These are phyloP conservation scores for Sporothrix humicola DNA, from an alignment of 2,329 filamentous ascomycete species.

Conservation along the genomic window DNA sequence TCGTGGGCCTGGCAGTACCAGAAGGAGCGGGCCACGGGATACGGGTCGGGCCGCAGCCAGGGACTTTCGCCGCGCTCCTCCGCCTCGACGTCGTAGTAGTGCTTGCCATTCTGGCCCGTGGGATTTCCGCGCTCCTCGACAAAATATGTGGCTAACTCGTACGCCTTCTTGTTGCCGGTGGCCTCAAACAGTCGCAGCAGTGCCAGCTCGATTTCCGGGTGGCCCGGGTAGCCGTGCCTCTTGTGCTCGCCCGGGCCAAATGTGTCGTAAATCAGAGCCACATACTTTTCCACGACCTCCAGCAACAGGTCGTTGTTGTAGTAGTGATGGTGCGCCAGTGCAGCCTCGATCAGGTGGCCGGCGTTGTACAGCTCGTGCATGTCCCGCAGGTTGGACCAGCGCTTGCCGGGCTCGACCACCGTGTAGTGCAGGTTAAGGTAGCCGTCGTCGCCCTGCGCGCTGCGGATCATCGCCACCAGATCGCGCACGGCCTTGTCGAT, in stretches of 20 bases:
- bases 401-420: slow-evolving; percentile 11
- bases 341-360: slow-evolving; percentile 15
- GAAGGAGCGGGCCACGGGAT: background rate
- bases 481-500: slow-evolving; percentile 2
- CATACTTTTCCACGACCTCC: slow-evolving; percentile 8
- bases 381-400: slow-evolving; percentile 24
- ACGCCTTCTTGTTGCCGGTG: background rate
- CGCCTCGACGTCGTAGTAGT: slow-evolving; percentile 22
- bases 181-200: background rate
- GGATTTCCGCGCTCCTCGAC: slow-evolving; percentile 12
- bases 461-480: slow-evolving; percentile 18
- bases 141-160: background rate
- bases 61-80: slow-evolving; percentile 17
- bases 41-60: slow-evolving; percentile 19
- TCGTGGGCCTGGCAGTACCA: slow-evolving; percentile 23
- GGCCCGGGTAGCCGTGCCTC: slow-evolving; percentile 14
- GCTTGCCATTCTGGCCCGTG: background rate
- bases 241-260: slow-evolving; percentile 13
- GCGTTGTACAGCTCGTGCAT: slow-evolving; percentile 26
- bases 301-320: background rate
- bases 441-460: slow-evolving; percentile 12
- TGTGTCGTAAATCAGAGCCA: background rate
- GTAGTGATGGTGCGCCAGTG: background rate
- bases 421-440: slow-evolving; percentile 26
- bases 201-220: slow-evolving; percentile 19